Evolutionary conservation across 192 early-diverging fungal genomes (phyloP).

Genomic region (Rhizoclosmatium globosum): DNA sequence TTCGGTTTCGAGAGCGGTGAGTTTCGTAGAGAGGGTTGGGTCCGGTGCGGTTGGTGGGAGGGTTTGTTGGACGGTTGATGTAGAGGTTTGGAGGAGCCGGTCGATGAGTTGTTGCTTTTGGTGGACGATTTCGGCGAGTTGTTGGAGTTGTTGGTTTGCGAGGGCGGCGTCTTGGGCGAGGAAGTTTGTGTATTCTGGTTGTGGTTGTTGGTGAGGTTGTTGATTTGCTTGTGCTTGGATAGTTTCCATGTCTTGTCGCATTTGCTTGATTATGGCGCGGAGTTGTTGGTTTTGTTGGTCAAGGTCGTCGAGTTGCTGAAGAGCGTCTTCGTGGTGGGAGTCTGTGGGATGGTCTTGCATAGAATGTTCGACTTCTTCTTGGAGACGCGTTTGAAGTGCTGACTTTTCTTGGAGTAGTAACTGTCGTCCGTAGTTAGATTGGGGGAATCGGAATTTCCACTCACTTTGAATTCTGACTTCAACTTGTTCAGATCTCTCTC

Average conservation of each 20-base stretch:
- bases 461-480: conserved; percentile 12
- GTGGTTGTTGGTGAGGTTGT: neutral
- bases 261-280: conserved; percentile 41
- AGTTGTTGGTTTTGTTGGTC: conserved; percentile 41
- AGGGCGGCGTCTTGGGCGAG: conserved; percentile 7
- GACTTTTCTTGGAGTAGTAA: neutral
- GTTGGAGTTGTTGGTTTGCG: conserved; percentile 28
- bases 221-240: conserved; percentile 11
- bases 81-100: neutral
- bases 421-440: neutral
- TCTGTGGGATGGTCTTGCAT: neutral
- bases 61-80: neutral
- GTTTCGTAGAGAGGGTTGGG: neutral
- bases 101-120: conserved; percentile 37
- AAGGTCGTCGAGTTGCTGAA: neutral
- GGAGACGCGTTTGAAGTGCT: neutral
- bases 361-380: neutral
- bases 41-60: neutral
- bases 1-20: conserved; percentile 8
- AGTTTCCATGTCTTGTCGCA: conserved; percentile 51
- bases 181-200: neutral
- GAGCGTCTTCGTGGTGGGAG: neutral
- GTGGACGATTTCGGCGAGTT: conserved; percentile 17
- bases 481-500: neutral
- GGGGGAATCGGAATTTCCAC: neutral